A percentile compares a stretch with the other conserved stretches of the same genome.
These are phyloP conservation scores for Fusarium foetens DNA, from an alignment of 2,329 filamentous ascomycete species.

Conservation along the genomic window DNA sequence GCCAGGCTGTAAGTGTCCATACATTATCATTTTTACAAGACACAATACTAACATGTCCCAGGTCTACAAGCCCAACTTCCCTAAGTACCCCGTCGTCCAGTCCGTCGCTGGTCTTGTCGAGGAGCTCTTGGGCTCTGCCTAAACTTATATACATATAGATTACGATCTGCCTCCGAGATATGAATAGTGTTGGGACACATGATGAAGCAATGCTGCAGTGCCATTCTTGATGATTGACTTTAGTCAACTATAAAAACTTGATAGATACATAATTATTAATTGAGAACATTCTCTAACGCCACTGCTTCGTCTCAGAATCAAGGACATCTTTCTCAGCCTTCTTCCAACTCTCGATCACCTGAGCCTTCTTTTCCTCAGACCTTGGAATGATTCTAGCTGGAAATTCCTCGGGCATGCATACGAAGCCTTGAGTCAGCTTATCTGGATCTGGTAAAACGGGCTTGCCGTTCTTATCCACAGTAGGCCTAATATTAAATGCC, in stretches of 20 bases:
- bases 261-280: slow-evolving; percentile 1
- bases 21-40: rapidly evolving
- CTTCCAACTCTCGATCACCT: not conserved
- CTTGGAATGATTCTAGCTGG: not conserved
- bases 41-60: not conserved
- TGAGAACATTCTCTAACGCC: not conserved
- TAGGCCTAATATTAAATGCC: slow-evolving; percentile 17
- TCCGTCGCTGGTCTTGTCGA: not conserved
- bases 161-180: slow-evolving; percentile 19
- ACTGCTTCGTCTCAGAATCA: not conserved
- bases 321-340: not conserved
- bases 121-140: not conserved
- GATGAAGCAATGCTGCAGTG: slow-evolving; percentile 1
- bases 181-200: not conserved
- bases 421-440: slow-evolving; percentile 10
- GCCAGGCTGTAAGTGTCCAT: slow-evolving; percentile 27
- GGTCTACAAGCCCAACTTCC: slow-evolving; percentile 23
- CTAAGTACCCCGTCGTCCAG: slow-evolving; percentile 29
- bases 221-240: not conserved
- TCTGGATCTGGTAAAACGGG: not conserved
- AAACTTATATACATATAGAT: not conserved
- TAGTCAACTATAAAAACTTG: not conserved
- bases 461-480: not conserved
- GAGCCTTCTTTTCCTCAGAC: not conserved
- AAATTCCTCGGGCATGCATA: slow-evolving; percentile 14